Base-by-base conservation (phyloP, 345 rosid species). In the Salix brachista region DNA sequence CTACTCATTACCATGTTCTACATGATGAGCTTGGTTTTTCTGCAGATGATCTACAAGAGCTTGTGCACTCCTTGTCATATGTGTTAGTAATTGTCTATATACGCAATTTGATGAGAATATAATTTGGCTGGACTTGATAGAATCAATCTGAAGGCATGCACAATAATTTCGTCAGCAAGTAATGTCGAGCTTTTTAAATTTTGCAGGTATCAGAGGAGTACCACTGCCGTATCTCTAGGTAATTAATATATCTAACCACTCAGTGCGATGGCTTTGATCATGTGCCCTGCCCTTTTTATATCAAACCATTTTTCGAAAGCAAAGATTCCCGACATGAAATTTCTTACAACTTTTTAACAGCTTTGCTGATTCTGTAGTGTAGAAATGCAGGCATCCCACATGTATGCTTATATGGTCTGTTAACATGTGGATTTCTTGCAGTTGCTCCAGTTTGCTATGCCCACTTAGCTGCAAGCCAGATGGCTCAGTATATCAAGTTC, bases 401-500 rank as follows among this genome's bases (percentile, higher is more conserved):
- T 34, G 6, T 4, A 0, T 4, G 32, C 28, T 18, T 39, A 1
- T 37, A 18, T 68, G 14, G 42, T 21, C 7, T 30, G 21, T 18
- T 21, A 18, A 16, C 18, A 13, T 16, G 52, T 46, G 52, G 52
- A 46, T 46, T 46, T 46, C 18, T n/a, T 54, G 81, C 85, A 89
- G 94, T 91, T 70, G 91, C 94, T 17, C 92, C 92, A 0, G 78
- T 91, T 13, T 88, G 90, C 77, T 88, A 91, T 54, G 91, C 92
- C 0, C 95, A 91, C 76, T 61, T 86, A 58, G 92, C 92, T 0
- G 92, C 95, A 0, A 62, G 84, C 25, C 95, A 91, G 80, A 48
- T 91, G 70, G 83, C 82, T 0, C 73, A 81, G 2, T 88, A 88
- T 34, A 77, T 91, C 77, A 91, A 91, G 83, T 85, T 85, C 4